Base-by-base conservation (phyloP, 139 green algal species). In the Chlorella sorokiniana region DNA sequence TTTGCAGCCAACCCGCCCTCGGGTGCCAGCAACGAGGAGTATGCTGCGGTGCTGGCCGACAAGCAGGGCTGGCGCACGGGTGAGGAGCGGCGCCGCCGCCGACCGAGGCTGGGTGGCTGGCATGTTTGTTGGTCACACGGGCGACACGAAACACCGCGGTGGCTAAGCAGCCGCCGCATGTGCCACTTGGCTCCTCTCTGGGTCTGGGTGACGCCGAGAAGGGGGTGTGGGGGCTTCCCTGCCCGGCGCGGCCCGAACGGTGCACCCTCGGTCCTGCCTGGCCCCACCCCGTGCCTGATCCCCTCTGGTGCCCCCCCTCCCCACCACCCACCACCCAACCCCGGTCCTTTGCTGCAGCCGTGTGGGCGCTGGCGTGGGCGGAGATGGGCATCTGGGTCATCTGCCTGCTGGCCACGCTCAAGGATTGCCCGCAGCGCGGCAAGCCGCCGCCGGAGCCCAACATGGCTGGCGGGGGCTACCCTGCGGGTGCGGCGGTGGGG, bases 311-410 rank as follows among this genome's bases (percentile, higher is more conserved):
- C 0, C 41, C 35, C 11, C 23, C 35, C 41, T 1, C 27, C 5
- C 65, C 35, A 51, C 20, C 35, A n/a, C 37, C 4, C n/a, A 5
- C 11, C 54, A 33, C 37, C 35, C 65, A 11, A 27, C 41, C 11
- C 41, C 42, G 11, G 42, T n/a, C 11, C 29, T 31, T 35, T 25
- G 31, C 35, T 45, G 71, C 71, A 78, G 71, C 71, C 48, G 73
- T 79, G 51, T 79, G 73, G 73, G 73, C 73, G 22, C 63, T 79
- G 51, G 73, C 11, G 18, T 79, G 73, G 73, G 73, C 73, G 25
- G 44, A 79, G 33, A 31, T 79, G 37, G 35, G 51, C 27, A 11
- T 79, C 3, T 79, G 59, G 59, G 25, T 14, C 54, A 38, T 79
- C 10, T 40, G 38, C 35, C 16, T 29, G 20, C 52, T 69, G 0